Evolutionary conservation across 2,329 filamentous ascomycete species (phyloP).

Genomic region (Talaromyces pinophilus): DNA sequence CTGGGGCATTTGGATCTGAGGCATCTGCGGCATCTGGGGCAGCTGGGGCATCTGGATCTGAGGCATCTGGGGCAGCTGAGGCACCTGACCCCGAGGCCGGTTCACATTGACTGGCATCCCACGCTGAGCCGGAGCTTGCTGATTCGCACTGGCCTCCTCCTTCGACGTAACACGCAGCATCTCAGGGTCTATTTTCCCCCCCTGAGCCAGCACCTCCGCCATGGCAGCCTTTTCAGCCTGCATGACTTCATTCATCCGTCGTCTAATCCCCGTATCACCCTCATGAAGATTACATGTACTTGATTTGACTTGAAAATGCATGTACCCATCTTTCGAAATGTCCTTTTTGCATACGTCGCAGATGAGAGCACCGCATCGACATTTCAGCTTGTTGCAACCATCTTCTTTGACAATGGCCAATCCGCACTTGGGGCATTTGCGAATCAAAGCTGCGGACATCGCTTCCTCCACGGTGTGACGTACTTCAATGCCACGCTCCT

Average conservation of each 20-base stretch:
- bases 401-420: conserved; percentile 75
- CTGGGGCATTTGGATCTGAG: not conserved
- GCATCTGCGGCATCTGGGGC: too few species aligned
- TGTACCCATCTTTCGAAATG: conserved; percentile 61
- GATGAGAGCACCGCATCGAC: conserved; percentile 59
- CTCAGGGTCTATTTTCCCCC: conserved; percentile 21
- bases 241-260: conserved; percentile 32
- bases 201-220: conserved; percentile 29
- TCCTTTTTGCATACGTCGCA: conserved; percentile 65
- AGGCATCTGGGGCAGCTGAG: not conserved
- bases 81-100: not conserved
- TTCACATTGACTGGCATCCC: not conserved
- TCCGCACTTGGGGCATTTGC: conserved; percentile 66
- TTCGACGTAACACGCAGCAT: conserved; percentile 13
- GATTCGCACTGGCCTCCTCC: not conserved
- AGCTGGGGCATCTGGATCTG: not conserved
- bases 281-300: conserved; percentile 34
- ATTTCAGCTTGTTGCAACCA: conserved; percentile 84
- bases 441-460: conserved; percentile 76
- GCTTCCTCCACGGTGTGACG: conserved; percentile 77
- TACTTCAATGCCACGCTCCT: conserved; percentile 60
- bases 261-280: conserved; percentile 19
- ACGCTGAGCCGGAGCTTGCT: not conserved
- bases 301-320: conserved; percentile 65
- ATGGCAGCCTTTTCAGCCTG: conserved; percentile 35